Conservation (phyloP, 2,329 filamentous ascomycete species). For the Ophiognomonia clavigignenti-juglandacearum region DNA sequence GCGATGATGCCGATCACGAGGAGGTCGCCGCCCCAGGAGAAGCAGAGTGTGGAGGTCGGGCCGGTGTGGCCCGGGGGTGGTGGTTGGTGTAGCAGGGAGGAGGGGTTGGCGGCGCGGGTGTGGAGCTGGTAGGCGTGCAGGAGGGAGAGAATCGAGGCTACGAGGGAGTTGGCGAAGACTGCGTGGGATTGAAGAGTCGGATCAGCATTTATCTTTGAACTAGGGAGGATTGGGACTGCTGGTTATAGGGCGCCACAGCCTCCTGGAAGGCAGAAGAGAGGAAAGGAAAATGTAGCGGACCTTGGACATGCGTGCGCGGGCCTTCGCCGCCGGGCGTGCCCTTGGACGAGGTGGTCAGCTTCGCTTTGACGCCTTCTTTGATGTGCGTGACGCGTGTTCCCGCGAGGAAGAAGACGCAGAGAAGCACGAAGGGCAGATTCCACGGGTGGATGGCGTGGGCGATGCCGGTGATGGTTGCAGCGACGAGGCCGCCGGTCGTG, state of each 20-base stretch:
- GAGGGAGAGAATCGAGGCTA: constrained; percentile 62
- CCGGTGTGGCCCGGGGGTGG: no score
- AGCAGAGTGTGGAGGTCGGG: constrained; percentile 44
- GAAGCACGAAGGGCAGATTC: constrained; percentile 81
- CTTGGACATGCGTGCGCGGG: constrained; percentile 78
- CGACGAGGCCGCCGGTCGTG: constrained; percentile 68
- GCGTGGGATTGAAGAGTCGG: no score
- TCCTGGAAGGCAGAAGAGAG: neutral
- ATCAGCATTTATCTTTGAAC: no score
- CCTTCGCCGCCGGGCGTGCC: constrained; percentile 75
- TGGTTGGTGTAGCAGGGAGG: neutral
- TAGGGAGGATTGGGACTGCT: neutral
- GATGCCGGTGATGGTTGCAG: constrained; percentile 67
- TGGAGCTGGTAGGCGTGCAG: constrained; percentile 57
- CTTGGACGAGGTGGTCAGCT: constrained; percentile 70
- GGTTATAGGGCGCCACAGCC: neutral
- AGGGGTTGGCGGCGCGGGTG: constrained; percentile 32
- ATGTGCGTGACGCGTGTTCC: constrained; percentile 85
- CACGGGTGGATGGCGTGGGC: constrained; percentile 90
- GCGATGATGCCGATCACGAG: constrained; percentile 62
- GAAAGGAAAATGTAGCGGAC: constrained; percentile 23
- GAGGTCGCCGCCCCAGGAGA: constrained; percentile 56
- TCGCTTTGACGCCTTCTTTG: constrained; percentile 81
- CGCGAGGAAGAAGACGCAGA: constrained; percentile 80
- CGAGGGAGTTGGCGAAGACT: constrained; percentile 80